phyloP scores from a whole-genome alignment of 2,329 filamentous ascomycete genomes.

The Fusarium vanettenii region DNA sequence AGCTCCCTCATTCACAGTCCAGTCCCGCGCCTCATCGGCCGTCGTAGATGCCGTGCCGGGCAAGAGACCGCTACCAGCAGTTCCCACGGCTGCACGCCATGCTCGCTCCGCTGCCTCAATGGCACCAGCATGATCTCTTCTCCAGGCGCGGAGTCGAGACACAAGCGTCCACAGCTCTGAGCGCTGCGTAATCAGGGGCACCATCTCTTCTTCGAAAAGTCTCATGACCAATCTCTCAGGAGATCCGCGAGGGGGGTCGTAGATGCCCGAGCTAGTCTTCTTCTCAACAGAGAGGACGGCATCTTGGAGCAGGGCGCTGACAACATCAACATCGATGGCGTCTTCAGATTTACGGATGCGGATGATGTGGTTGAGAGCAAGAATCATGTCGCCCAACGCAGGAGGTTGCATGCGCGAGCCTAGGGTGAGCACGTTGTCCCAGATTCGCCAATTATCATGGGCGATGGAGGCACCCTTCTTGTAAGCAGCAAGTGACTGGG shows the following conservation, averaged over 20 bases:
- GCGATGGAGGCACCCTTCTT: slow-evolving; percentile 88
- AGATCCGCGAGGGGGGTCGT: slow-evolving; percentile 64
- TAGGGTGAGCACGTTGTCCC: slow-evolving; percentile 95
- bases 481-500: slow-evolving; percentile 84
- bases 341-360: slow-evolving; percentile 82
- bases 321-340: slow-evolving; percentile 79
- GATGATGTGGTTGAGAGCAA: slow-evolving; percentile 80
- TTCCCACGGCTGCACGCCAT: slow-evolving; percentile 78
- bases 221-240: slow-evolving; percentile 72
- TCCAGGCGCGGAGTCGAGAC: slow-evolving; percentile 78
- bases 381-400: slow-evolving; percentile 78
- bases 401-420: slow-evolving; percentile 82
- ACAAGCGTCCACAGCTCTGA: slow-evolving; percentile 82
- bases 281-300: slow-evolving; percentile 64
- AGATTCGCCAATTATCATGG: slow-evolving; percentile 90
- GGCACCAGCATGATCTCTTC: slow-evolving; percentile 75
- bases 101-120: slow-evolving; percentile 89
- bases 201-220: slow-evolving; percentile 79
- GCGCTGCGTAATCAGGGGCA: slow-evolving; percentile 86
- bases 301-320: slow-evolving; percentile 79
- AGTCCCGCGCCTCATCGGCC: slow-evolving; percentile 44
- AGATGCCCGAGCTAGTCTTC: slow-evolving; percentile 44
- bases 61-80: slow-evolving; percentile 60
- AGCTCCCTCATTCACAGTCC: slow-evolving; percentile 66
- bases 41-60: slow-evolving; percentile 54